Conservation (phyloP, 805 yeast genomes). For the Lachancea thermotolerans region DNA sequence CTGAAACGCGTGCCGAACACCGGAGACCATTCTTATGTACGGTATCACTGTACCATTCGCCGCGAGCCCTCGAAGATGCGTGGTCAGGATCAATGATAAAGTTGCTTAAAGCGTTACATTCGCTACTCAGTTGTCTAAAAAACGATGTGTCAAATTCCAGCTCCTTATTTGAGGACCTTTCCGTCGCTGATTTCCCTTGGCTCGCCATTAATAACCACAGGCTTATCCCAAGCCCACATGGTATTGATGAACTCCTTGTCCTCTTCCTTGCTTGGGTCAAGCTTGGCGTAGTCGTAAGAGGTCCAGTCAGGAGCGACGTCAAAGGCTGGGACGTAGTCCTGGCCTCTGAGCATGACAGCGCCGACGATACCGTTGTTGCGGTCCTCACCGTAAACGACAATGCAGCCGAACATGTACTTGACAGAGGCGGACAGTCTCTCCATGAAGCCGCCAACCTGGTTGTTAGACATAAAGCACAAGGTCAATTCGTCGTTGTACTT, state of each 20-base stretch:
- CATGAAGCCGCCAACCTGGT: slow-evolving; percentile 97
- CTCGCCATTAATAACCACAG: slow-evolving; percentile 73
- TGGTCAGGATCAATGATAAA: too few species aligned
- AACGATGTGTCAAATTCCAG: too few species aligned
- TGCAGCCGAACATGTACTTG: slow-evolving; percentile 88
- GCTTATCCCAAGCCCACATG: slow-evolving; percentile 98
- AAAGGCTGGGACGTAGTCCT: slow-evolving; percentile 84
- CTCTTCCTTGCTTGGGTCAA: slow-evolving; percentile 72
- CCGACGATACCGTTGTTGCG: slow-evolving; percentile 96
- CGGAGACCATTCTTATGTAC: too few species aligned
- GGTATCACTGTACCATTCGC: too few species aligned
- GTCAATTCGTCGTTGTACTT: slow-evolving; percentile 98
- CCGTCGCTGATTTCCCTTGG: slow-evolving; percentile 90
- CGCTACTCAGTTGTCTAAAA: too few species aligned
- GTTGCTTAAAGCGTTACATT: too few species aligned
- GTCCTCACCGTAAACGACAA: slow-evolving; percentile 97
- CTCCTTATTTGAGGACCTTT: slow-evolving; percentile 80
- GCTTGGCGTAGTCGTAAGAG: slow-evolving; percentile 75
- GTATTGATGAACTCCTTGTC: slow-evolving; percentile 76
- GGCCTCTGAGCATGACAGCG: slow-evolving; percentile 92
- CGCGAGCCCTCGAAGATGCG: too few species aligned
- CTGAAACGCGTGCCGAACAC: too few species aligned
- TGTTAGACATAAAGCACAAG: slow-evolving; percentile 95
- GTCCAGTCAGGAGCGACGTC: slow-evolving; percentile 99
- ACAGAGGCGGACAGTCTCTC: slow-evolving; percentile 86